These are phyloP conservation scores for Gardenia jasminoides DNA, from an alignment of 257 asterid genomes.

Conservation along the genomic window DNA sequence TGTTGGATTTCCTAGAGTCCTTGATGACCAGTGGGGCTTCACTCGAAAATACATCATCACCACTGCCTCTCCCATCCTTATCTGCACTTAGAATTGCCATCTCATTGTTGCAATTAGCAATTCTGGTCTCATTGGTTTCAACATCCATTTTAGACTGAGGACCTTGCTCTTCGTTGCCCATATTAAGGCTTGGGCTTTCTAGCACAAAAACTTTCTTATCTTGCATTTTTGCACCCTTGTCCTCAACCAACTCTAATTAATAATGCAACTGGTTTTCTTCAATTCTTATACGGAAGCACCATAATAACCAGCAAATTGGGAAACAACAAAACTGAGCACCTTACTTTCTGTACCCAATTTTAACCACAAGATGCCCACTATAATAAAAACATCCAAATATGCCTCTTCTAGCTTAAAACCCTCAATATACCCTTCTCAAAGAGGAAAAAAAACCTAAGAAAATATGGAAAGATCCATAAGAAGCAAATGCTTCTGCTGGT, in stretches of 20 bases:
- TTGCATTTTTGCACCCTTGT: constrained; percentile 23
- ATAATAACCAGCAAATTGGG: background rate
- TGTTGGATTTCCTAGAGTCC: constrained; percentile 44
- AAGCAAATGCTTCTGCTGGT: background rate
- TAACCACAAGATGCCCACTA: background rate
- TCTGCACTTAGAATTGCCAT: constrained; percentile 36
- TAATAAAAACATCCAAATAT: background rate
- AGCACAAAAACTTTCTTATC: constrained; percentile 16
- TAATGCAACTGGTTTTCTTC: background rate
- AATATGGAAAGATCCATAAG: background rate
- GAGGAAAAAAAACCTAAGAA: background rate
- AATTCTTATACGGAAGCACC: constrained; percentile 7
- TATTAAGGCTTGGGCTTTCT: constrained; percentile 19
- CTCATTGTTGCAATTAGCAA: constrained; percentile 25
- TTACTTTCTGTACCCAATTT: background rate
- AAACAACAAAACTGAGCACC: background rate
- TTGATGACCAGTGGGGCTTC: constrained; percentile 62
- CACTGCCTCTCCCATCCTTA: constrained; percentile 55
- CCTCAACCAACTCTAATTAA: constrained; percentile 13
- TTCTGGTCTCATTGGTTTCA: constrained; percentile 47
- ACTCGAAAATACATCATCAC: constrained; percentile 62
- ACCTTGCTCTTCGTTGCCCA: constrained; percentile 21
- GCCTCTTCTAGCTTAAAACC: background rate
- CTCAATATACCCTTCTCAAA: background rate
- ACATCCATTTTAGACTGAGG: constrained; percentile 54